Base-by-base conservation (phyloP, 2,329 filamentous ascomycete species). In the Juglanconis oblonga region DNA sequence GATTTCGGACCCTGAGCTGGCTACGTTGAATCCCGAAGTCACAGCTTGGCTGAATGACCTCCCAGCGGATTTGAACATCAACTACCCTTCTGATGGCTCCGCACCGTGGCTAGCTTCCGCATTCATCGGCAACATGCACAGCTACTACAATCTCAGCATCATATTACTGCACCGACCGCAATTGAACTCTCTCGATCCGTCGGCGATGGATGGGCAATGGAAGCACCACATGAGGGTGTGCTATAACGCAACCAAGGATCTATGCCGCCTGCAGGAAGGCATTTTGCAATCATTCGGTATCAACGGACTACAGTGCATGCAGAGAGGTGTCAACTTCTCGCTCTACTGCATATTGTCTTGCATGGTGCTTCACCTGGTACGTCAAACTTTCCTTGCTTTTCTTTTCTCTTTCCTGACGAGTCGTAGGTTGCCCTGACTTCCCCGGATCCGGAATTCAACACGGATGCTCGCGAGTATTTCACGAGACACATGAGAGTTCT, bases 331-430 rank as follows among this genome's bases (percentile, higher is more conserved):
- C 71, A 97, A 93, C 74, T 98, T 97, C 69, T 92, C 91, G 5
- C 92, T 98, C n/a, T 98, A 98, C 70, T 87, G 88, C 58, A 87
- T 97, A 32, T 78, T 98, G 50, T 95, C 92, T 0, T 97, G 93
- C 77, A 93, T 94, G 31, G 93, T 97, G 75, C 83, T 98, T 57
- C 93, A 98, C 74, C 76, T 98, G 75, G 94, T 97, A 81, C 74
- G 91, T 83, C 33, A 24, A 44, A 31, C 10, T 52, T 33, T 45
- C 52, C 47, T 36, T 57, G n/a, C 38, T 59, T 57, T 49, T 32
- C 33, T 14, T 47, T 53, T 29, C 64, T 35, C 35, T 67, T 55
- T 63, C 55, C 31, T 44, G n/a, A 45, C n/a, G 38, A 42, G 32
- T 14, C 58, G 59, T 66, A 96, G 93, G 89, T 97, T 66, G 93